These are phyloP conservation scores for Venturia pyrina DNA, from an alignment of 2,329 filamentous ascomycete genomes.

Conservation along the genomic window DNA sequence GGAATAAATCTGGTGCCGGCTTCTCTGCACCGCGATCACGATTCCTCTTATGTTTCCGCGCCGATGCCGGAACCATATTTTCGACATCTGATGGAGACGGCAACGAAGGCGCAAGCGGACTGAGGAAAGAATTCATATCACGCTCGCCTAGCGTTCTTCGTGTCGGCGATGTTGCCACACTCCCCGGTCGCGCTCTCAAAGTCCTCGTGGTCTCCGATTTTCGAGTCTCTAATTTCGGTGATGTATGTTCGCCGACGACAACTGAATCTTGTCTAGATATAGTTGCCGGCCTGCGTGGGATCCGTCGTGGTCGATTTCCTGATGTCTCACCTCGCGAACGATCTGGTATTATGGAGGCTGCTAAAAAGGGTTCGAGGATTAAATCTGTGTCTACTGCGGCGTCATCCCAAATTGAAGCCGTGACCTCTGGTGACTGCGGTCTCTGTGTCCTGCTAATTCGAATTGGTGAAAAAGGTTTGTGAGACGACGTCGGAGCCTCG, in stretches of 20 bases:
- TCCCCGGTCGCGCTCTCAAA: neutral
- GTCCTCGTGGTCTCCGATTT: neutral
- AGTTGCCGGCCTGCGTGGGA: neutral
- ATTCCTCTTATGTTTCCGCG: neutral
- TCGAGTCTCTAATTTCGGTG: neutral
- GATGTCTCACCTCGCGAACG: slow-evolving; percentile 1
- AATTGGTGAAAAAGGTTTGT: neutral
- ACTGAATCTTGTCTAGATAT: slow-evolving; percentile 7
- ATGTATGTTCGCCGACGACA: neutral
- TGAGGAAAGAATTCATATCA: neutral
- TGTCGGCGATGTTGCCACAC: neutral
- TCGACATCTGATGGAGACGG: neutral
- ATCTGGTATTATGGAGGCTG: neutral
- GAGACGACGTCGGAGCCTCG: neutral
- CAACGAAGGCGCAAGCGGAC: neutral
- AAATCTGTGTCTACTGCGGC: neutral
- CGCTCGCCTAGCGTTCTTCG: neutral
- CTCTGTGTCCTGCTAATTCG: neutral
- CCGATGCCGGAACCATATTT: neutral
- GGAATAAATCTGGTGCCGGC: slow-evolving; percentile 1
- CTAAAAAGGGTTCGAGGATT: neutral
- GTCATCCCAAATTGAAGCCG: slow-evolving; percentile 2
- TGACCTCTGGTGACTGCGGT: neutral
- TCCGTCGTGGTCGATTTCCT: neutral
- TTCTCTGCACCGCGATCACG: neutral